Conservation (phyloP, 1,284 basidiomycete genomes). For the Megacollybia platyphylla region DNA sequence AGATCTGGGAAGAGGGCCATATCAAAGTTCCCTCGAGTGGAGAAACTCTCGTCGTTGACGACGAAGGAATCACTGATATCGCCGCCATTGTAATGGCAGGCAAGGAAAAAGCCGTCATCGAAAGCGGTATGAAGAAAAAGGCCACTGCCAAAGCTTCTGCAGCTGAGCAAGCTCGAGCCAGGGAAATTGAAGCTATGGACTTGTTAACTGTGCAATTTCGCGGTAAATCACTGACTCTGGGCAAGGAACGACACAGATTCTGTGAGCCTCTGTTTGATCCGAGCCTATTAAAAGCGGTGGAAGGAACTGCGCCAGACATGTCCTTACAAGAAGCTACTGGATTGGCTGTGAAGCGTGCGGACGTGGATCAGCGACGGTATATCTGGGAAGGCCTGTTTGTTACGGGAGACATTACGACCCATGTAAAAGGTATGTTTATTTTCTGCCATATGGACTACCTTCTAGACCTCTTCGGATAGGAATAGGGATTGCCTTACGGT, state of each 20-base stretch:
- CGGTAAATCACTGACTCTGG: slow-evolving; percentile 63
- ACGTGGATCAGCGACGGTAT: slow-evolving; percentile 54
- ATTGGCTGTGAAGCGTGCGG: slow-evolving; percentile 41
- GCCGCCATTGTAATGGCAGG: slow-evolving; percentile 73
- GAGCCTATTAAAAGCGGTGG: slow-evolving; percentile 26
- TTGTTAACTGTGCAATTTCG: slow-evolving; percentile 64
- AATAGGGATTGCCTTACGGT: slow-evolving; percentile 60
- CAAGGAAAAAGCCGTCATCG: slow-evolving; percentile 72
- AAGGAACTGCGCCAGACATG: slow-evolving; percentile 17
- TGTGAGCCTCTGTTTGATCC: slow-evolving; percentile 86
- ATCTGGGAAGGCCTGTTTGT: slow-evolving; percentile 78
- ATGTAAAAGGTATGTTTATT: slow-evolving; percentile 59
- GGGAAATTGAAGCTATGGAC: slow-evolving; percentile 74
- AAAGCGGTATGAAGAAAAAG: slow-evolving; percentile 68
- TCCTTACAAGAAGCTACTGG: slow-evolving; percentile 57
- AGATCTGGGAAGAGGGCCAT: slow-evolving; percentile 47
- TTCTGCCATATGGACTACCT: background rate
- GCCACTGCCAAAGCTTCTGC: slow-evolving; percentile 64
- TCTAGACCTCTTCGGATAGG: slow-evolving; percentile 22
- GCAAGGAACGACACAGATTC: slow-evolving; percentile 81
- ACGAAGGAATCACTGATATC: slow-evolving; percentile 80
- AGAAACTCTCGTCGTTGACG: slow-evolving; percentile 53
- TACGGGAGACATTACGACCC: slow-evolving; percentile 68
- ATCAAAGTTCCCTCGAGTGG: slow-evolving; percentile 64
- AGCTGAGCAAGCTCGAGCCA: slow-evolving; percentile 67